Conservation (phyloP, 345 rosid genomes). For the Eucalyptus sp. region DNA sequence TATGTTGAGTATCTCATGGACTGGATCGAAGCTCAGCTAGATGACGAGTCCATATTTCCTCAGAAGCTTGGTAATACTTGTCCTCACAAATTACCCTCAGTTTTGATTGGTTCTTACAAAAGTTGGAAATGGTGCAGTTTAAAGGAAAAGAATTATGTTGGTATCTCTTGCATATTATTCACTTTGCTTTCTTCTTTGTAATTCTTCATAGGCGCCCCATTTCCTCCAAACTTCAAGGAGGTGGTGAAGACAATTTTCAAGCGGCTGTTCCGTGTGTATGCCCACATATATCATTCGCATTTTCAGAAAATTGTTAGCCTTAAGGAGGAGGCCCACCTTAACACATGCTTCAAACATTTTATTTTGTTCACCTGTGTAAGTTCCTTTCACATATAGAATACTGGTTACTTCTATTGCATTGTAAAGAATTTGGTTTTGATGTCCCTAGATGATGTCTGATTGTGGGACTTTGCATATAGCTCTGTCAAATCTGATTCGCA, state of each 20-base stretch:
- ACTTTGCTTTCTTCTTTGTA: neutral
- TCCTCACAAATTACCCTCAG: neutral
- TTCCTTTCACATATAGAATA: neutral
- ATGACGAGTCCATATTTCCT: conserved; percentile 93
- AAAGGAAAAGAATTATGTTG: neutral
- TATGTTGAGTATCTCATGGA: conserved; percentile 98
- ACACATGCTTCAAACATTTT: conserved; percentile 98
- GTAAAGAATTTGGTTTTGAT: neutral
- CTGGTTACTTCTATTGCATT: neutral
- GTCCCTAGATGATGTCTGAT: neutral
- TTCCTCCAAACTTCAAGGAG: conserved; percentile 92
- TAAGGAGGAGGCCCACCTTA: conserved; percentile 98
- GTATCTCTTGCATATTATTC: neutral
- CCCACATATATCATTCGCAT: conserved; percentile 93
- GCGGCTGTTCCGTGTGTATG: conserved; percentile 91
- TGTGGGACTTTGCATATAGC: neutral
- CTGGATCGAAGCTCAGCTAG: conserved; percentile 96
- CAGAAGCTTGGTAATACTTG: conserved; percentile 78
- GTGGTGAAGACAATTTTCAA: conserved; percentile 96
- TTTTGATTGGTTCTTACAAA: neutral
- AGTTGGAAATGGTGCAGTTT: neutral
- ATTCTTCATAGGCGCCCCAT: conserved; percentile 68
- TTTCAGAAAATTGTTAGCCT: conserved; percentile 99
- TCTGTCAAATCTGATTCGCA: neutral
- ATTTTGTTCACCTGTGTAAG: conserved; percentile 92